Evolutionary conservation across 2,329 filamentous ascomycete genomes (phyloP), one percentile per base, ranked within the genome.

Genomic region (Clarireedia paspali): DNA sequence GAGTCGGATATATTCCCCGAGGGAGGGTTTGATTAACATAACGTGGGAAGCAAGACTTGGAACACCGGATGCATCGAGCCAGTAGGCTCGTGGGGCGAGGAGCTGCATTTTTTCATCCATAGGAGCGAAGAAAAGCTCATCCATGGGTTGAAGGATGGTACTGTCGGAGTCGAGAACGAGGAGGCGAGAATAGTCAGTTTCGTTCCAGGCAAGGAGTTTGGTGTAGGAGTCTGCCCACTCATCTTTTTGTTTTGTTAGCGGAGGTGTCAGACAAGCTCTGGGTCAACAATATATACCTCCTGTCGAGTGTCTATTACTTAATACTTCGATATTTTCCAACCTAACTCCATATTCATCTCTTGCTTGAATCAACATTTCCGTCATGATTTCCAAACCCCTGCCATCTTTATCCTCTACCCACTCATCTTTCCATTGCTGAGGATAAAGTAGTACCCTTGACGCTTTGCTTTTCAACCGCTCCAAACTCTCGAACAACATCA

Each of bases 201-300:
- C 81, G 57, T 84, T 84, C 66, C 88, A 89, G 2, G 84, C 82
- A 20, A 86, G 75, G 36, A 88, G 77, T 66, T 89, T 89, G 23
- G 83, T 85, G 63, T 82, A 83, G 2, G 80, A 83, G 7, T 63
- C 60, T 47, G 58, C 50, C 63, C 64, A 66, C 36, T 62, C 59
- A 5, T 50, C 60, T 53, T 53, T 26, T 47, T 9, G 9, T 23
- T 34, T 45, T 20, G 6, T 34, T 34, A 34, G 30, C 10, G 30
- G 3, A 12, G 10, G 10, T 10, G 30, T 12, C 30, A 34, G 14
- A 12, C 10, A 12, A 34, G 10, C 30, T 12, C 30, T 34, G 10
- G 10, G 10, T 34, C 30, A 12, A 12, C 10, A 34, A 34, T 9
- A 34, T 68, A 62, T 66, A 75, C 74, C 52, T 53, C 75, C 73